A percentile compares a stretch with the other conserved stretches of the same genome.
phyloP scores from a whole-genome alignment of 2,329 filamentous ascomycete species.

The Fusarium sp. region DNA sequence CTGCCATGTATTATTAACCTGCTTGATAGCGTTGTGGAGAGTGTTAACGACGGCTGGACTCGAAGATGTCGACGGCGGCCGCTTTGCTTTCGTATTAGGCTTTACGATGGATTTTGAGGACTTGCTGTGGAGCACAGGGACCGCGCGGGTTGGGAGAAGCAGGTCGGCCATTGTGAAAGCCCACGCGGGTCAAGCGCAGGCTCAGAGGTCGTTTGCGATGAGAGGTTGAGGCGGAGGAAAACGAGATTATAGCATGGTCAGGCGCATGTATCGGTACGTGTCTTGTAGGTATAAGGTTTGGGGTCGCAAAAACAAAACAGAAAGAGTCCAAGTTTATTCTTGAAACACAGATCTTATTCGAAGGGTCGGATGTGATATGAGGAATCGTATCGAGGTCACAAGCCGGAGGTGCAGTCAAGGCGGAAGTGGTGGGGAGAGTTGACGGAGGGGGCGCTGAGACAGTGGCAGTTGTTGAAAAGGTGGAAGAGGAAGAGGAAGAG shows the following conservation, averaged over 20 bases:
- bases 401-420: slow-evolving; percentile 21
- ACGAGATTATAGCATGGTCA: slow-evolving; percentile 31
- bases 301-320: background rate
- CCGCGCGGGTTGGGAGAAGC: slow-evolving; percentile 40
- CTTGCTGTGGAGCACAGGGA: slow-evolving; percentile 36
- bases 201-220: slow-evolving; percentile 16
- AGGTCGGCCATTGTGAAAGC: slow-evolving; percentile 43
- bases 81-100: slow-evolving; percentile 41
- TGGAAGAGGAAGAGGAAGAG: background rate
- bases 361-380: slow-evolving; percentile 7
- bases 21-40: slow-evolving; percentile 49
- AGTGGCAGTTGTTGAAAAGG: background rate
- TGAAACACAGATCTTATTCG: slow-evolving; percentile 10
- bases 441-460: slow-evolving; percentile 22
- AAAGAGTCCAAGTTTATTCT: background rate
- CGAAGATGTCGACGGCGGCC: slow-evolving; percentile 24
- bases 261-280: background rate
- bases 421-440: slow-evolving; percentile 27
- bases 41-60: slow-evolving; percentile 37
- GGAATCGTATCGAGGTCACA: slow-evolving; percentile 29
- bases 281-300: background rate
- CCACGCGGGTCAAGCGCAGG: slow-evolving; percentile 15
- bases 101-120: slow-evolving; percentile 25
- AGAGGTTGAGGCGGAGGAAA: background rate
- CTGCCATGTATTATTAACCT: slow-evolving; percentile 54